A percentile compares a stretch with the other conserved stretches of the same genome.
phyloP scores from a whole-genome alignment of 2,329 filamentous ascomycete genomes.

The Ophiostoma piceae region DNA sequence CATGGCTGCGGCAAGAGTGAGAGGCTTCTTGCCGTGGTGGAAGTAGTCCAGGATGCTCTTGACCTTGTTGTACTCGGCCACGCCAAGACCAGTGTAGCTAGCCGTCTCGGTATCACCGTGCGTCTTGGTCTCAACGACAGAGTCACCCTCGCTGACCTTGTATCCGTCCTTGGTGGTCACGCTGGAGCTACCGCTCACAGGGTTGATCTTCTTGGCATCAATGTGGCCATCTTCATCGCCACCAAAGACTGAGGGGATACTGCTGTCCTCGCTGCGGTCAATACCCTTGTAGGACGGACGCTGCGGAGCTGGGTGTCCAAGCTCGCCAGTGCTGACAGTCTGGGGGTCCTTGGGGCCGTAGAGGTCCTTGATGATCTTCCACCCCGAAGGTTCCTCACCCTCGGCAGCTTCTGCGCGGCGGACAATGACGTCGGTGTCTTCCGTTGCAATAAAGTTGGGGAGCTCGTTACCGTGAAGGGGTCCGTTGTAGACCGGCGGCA shows the following conservation, averaged over 20 bases:
- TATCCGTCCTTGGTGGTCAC: not conserved
- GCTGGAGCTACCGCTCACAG: not conserved
- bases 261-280: not conserved
- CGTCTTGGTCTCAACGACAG: not conserved
- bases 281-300: not conserved
- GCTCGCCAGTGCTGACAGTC: slow-evolving; percentile 4
- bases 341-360: not conserved
- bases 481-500: not conserved
- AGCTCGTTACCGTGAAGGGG: not conserved
- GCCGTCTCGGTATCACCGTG: not conserved
- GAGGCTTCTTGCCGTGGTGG: slow-evolving; percentile 9
- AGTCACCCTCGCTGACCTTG: not conserved
- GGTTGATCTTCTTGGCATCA: slow-evolving; percentile 1
- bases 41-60: slow-evolving; percentile 2
- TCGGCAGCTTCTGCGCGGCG: not conserved
- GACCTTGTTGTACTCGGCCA: slow-evolving; percentile 2
- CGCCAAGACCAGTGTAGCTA: slow-evolving; percentile 4
- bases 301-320: not conserved
- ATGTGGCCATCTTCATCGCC: not conserved
- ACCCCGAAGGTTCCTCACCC: not conserved
- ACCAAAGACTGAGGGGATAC: not conserved
- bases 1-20: not conserved
- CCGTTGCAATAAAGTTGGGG: not conserved
- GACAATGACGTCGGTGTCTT: not conserved
- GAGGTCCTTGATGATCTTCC: slow-evolving; percentile 1